Evolutionary conservation across 2,329 filamentous ascomycete genomes (phyloP), one percentile per base, ranked within the genome.

Genomic region (Tolypocladium nubicola): DNA sequence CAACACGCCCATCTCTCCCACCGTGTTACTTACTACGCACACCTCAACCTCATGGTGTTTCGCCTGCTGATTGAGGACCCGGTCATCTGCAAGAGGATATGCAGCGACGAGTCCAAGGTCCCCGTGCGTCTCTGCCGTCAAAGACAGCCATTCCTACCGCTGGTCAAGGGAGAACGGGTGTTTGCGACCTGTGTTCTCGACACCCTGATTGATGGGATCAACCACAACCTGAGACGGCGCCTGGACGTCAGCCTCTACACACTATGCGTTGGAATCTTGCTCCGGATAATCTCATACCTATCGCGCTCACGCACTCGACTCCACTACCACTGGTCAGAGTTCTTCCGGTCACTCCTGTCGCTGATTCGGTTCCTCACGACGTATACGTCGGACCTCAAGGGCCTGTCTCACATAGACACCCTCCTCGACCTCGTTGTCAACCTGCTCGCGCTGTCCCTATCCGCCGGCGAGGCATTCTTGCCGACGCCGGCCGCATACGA

Each of bases 261-360:
- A 26, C 82, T 95, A 26, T 88, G 85, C 62, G 79, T 97, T 16
- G 89, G 89, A 19, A 88, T 96, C 60, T 79, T 96, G 62, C 79
- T 95, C 56, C 87, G 93, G 49, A 78, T 95, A 55, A 81, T 97
- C 41, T 90, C 90, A 8, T 89, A 93, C 68, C 81, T 97, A 43
- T 90, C 89, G 50, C 86, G 88, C 62, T 89, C 88, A 53, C 86
- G 90, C 65, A 91, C 87, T 38, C 87, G 94, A 39, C 79, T 97
- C 21, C 73, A 79, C 19, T 97, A 97, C 70, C 94, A 99, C 73
- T 99, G 94, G 94, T 86, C 90, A 1, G 92, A 97, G 66, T 82
- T 99, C 35, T 99, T 96, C 84, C 86, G 92, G 54, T 89, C 89
- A 2, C 78, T 99, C 4, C 81, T 97, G 13, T 88, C 90, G 6